Percentiles rank a stretch among this genome's conserved stretches.
phyloP scores from a whole-genome alignment of 2,329 filamentous ascomycete genomes.

The Rhynchosporium graminicola region DNA sequence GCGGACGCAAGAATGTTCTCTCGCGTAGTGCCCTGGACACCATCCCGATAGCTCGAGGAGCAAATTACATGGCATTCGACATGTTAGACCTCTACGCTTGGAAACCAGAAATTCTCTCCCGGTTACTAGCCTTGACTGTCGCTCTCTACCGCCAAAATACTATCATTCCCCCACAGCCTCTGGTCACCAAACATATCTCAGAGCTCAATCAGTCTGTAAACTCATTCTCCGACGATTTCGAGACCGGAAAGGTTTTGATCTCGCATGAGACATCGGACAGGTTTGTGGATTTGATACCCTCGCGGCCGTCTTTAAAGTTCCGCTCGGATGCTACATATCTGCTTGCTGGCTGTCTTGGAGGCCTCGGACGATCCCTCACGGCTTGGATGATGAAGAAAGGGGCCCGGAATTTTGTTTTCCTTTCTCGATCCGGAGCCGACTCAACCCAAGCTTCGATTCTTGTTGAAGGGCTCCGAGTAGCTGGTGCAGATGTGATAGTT shows the following conservation, averaged over 20 bases:
- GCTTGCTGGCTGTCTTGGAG: conserved; percentile 27
- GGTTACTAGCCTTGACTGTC: too few relatives aligned
- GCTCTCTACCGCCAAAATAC: too few relatives aligned
- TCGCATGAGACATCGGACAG: too few relatives aligned
- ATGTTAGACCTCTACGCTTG: background rate
- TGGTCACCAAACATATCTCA: too few relatives aligned
- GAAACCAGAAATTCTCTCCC: too few relatives aligned
- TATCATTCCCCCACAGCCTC: too few relatives aligned
- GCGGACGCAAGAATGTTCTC: background rate
- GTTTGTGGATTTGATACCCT: background rate
- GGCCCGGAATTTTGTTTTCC: conserved; percentile 38
- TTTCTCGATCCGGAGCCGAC: conserved; percentile 36
- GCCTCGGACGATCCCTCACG: conserved; percentile 25
- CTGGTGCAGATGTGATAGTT: background rate
- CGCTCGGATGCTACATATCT: conserved; percentile 17
- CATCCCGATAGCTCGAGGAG: background rate
- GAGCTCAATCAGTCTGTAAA: too few relatives aligned
- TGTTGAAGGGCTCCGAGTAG: background rate
- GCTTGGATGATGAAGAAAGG: conserved; percentile 22
- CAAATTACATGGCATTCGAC: background rate
- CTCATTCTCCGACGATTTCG: too few relatives aligned
- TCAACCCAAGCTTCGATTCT: conserved; percentile 26
- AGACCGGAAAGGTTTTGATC: too few relatives aligned
- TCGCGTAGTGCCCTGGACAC: background rate
- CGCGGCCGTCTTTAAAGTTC: background rate